phyloP scores from a whole-genome alignment of 768 basidiomycete species.

The Boletus vinaceobasis region DNA sequence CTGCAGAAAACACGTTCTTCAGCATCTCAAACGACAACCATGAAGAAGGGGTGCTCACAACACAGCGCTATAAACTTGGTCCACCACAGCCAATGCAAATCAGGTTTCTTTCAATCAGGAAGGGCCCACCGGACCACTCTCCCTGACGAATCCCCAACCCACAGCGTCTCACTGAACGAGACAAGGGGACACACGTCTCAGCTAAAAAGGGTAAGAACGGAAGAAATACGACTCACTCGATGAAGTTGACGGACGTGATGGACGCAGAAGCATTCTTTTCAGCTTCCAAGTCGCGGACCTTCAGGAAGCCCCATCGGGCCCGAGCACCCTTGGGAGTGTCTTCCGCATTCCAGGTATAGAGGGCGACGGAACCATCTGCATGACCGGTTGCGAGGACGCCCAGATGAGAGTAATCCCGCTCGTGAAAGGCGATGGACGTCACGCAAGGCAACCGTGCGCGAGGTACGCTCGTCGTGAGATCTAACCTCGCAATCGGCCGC shows the following conservation, averaged over 20 bases:
- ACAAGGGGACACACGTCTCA: neutral
- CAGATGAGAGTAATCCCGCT: slow-evolving; percentile 77
- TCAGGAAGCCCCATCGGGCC: slow-evolving; percentile 73
- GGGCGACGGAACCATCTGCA: slow-evolving; percentile 67
- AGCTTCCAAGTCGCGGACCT: slow-evolving; percentile 64
- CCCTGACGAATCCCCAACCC: slow-evolving; percentile 25
- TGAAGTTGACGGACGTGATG: slow-evolving; percentile 77
- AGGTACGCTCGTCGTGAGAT: slow-evolving; percentile 47
- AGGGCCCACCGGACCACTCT: slow-evolving; percentile 24
- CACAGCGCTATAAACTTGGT: neutral
- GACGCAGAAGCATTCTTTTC: slow-evolving; percentile 38
- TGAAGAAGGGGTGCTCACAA: neutral
- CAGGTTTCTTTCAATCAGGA: slow-evolving; percentile 15
- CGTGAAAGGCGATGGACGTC: slow-evolving; percentile 80
- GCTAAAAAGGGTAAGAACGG: neutral
- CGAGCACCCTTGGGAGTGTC: slow-evolving; percentile 62
- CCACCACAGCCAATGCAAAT: neutral
- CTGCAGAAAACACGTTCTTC: neutral
- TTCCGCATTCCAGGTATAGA: slow-evolving; percentile 85
- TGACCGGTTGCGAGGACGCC: slow-evolving; percentile 82
- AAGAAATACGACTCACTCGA: slow-evolving; percentile 51
- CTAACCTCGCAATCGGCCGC: slow-evolving; percentile 67
- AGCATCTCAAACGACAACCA: neutral
- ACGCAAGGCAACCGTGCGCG: slow-evolving; percentile 49
- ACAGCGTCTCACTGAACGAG: slow-evolving; percentile 20